These are phyloP conservation scores for Berberis vulgaris DNA, from an alignment of 164 flowering plant species.

Conservation along the genomic window DNA sequence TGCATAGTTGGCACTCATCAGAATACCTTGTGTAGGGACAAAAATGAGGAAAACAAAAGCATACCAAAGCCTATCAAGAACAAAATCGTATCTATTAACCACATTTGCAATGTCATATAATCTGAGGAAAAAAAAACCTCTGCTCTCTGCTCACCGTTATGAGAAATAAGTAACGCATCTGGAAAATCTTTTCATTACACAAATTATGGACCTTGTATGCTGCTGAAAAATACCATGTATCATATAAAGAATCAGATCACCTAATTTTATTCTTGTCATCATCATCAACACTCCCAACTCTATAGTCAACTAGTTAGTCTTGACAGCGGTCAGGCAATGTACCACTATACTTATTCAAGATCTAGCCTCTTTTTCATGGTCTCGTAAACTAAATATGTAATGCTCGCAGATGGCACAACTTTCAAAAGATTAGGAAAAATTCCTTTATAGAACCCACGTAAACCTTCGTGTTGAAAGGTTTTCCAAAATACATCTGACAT, in stretches of 20 bases:
- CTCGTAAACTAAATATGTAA: constrained; percentile 86
- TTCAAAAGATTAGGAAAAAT: constrained; percentile 86
- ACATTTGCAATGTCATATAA: too few relatives aligned
- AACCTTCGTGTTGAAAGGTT: constrained; percentile 62
- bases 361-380: constrained; percentile 75
- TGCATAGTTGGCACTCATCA: too few relatives aligned
- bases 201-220: constrained; percentile 16
- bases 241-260: constrained; percentile 14
- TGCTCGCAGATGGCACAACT: constrained; percentile 93
- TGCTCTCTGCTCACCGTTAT: too few relatives aligned
- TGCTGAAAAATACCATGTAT: constrained; percentile 13
- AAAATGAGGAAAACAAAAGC: too few relatives aligned
- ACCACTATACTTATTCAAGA: constrained; percentile 32
- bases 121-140: too few relatives aligned
- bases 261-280: constrained; percentile 21
- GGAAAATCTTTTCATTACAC: constrained; percentile 1
- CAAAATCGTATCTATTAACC: too few relatives aligned
- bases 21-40: too few relatives aligned
- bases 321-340: constrained; percentile 9
- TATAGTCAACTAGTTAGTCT: constrained; percentile 17
- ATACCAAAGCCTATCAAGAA: too few relatives aligned
- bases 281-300: constrained; percentile 21
- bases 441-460: constrained; percentile 83
- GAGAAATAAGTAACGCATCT: too few relatives aligned
- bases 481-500: constrained; percentile 78